Evolutionary conservation across 2,329 filamentous ascomycete genomes (phyloP).

Genomic region (Nannizzia gypsea): DNA sequence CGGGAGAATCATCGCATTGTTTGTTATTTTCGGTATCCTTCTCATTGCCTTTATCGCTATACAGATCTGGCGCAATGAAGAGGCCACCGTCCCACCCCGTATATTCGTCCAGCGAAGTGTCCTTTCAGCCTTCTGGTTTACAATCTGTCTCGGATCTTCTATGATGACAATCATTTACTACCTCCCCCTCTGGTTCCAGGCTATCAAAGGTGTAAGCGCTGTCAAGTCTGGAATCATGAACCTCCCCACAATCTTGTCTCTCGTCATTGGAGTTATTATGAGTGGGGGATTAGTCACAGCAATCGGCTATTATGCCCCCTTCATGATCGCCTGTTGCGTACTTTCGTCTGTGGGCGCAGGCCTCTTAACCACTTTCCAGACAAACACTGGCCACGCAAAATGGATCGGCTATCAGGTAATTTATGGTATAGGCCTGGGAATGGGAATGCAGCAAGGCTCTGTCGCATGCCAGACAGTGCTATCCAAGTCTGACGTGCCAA

Average conservation of each 20-base stretch:
- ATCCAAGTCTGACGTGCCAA: conserved; percentile 11
- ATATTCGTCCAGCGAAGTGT: conserved; percentile 13
- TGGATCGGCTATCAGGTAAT: conserved; percentile 20
- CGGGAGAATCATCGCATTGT: conserved; percentile 21
- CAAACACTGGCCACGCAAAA: conserved; percentile 13
- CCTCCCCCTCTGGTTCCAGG: conserved; percentile 31
- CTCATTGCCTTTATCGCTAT: conserved; percentile 17
- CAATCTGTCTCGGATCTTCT: conserved; percentile 10
- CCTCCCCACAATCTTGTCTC: conserved; percentile 27
- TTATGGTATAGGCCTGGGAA: conserved; percentile 16
- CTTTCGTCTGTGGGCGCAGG: conserved; percentile 20
- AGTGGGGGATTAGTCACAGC: conserved; percentile 5
- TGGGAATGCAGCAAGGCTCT: conserved; percentile 14
- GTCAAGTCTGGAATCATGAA: conserved; percentile 24
- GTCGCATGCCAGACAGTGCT: conserved; percentile 17
- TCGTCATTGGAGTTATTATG: conserved; percentile 17
- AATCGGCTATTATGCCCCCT: conserved; percentile 17
- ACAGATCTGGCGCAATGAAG: conserved; percentile 18
- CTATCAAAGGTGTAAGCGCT: conserved; percentile 30
- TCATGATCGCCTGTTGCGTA: conserved; percentile 14
- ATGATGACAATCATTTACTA: conserved; percentile 14
- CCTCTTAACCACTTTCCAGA: conserved; percentile 20
- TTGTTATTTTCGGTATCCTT: conserved; percentile 19
- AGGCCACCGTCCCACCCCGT: conserved; percentile 21
- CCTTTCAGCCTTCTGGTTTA: neutral